Evolutionary conservation across 257 asterid genomes (phyloP).

Genomic region (Parsonsia alboflavescens): DNA sequence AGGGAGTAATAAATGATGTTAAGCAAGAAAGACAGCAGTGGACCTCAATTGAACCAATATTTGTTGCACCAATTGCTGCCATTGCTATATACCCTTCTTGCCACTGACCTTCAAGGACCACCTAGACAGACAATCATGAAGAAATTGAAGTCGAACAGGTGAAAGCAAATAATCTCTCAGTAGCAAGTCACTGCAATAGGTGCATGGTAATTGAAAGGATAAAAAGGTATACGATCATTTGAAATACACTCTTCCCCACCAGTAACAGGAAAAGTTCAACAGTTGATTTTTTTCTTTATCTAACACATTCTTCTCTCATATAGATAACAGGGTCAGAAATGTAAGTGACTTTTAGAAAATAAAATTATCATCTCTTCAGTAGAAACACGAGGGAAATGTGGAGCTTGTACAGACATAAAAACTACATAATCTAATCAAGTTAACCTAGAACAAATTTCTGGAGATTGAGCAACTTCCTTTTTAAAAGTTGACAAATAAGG

Average conservation of each 20-base stretch:
- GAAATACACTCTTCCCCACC: neutral
- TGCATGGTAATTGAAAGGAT: neutral
- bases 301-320: neutral
- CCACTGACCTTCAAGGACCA: constrained; percentile 96
- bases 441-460: neutral
- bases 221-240: neutral
- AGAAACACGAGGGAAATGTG: neutral
- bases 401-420: neutral
- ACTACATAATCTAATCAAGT: neutral
- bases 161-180: constrained; percentile 4
- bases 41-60: constrained; percentile 94
- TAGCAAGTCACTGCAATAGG: neutral
- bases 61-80: constrained; percentile 97
- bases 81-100: constrained; percentile 89
- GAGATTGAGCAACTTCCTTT: neutral
- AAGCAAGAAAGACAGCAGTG: neutral
- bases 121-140: constrained; percentile 36
- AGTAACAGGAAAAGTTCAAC: neutral
- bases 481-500: neutral
- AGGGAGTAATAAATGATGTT: neutral
- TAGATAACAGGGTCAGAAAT: neutral
- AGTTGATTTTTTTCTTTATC: neutral
- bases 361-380: neutral
- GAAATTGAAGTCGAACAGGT: neutral
- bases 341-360: neutral